A percentile compares a stretch with the other conserved stretches of the same genome.
Conservation (phyloP, 2,329 filamentous ascomycete species). For the Biscogniauxia sp. region DNA sequence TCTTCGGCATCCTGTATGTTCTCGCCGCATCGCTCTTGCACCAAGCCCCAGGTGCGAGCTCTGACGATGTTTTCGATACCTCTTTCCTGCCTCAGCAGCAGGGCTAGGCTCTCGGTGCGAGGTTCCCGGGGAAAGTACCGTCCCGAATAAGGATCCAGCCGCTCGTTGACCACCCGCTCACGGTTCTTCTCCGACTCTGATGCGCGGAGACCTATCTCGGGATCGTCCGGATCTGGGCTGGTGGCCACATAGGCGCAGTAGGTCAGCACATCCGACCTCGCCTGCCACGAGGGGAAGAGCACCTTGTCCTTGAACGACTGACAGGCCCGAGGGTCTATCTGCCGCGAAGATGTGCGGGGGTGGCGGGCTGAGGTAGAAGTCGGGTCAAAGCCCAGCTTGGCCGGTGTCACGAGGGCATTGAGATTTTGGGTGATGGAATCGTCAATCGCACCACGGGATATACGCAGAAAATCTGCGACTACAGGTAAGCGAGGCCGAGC, state of each 20-base stretch:
- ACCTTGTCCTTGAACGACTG: conserved; percentile 70
- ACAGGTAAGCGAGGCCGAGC: conserved; percentile 10
- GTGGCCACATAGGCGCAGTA: conserved; percentile 90
- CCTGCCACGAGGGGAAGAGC: conserved; percentile 86
- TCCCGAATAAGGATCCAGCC: conserved; percentile 86
- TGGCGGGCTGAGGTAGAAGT: conserved; percentile 67
- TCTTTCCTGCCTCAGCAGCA: conserved; percentile 70
- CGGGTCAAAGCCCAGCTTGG: conserved; percentile 72
- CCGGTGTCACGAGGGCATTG: conserved; percentile 81
- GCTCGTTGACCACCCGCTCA: conserved; percentile 77
- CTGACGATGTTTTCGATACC: conserved; percentile 78
- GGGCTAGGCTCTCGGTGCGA: conserved; percentile 75
- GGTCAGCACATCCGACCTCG: conserved; percentile 75
- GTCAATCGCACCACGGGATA: conserved; percentile 82
- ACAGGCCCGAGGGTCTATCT: conserved; percentile 64
- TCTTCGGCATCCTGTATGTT: conserved; percentile 58
- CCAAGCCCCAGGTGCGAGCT: conserved; percentile 74
- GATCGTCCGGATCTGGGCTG: conserved; percentile 82
- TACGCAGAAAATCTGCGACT: conserved; percentile 76
- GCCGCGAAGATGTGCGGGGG: conserved; percentile 46
- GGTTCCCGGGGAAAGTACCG: conserved; percentile 79
- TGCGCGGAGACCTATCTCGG: conserved; percentile 67
- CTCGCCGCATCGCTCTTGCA: conserved; percentile 71
- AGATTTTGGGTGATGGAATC: conserved; percentile 92
- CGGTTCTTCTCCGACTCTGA: conserved; percentile 68